These are phyloP conservation scores for Penicillium pulvis DNA, from an alignment of 495 filamentous ascomycete genomes.

Conservation along the genomic window DNA sequence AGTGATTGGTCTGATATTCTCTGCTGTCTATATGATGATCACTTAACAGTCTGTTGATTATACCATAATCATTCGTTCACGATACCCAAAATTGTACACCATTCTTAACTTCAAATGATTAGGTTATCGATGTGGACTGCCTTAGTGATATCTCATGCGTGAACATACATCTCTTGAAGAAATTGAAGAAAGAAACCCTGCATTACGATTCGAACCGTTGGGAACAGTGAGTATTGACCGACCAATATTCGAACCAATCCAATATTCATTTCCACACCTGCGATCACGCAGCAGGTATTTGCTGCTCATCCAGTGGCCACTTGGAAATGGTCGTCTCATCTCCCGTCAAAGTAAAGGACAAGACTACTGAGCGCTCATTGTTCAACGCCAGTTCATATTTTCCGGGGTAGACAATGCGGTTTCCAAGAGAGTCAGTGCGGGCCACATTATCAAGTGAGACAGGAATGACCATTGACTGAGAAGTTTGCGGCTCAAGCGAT, in stretches of 20 bases:
- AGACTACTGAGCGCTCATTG: slow-evolving; percentile 33
- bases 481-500: slow-evolving; percentile 41
- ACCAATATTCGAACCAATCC: background rate
- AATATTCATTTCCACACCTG: background rate
- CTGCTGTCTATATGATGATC: slow-evolving; percentile 20
- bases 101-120: background rate
- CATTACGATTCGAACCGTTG: background rate
- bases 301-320: slow-evolving; percentile 38
- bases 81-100: background rate
- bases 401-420: slow-evolving; percentile 66
- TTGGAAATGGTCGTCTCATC: slow-evolving; percentile 29
- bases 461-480: slow-evolving; percentile 41
- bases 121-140: background rate
- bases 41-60: background rate
- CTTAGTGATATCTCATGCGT: too few relatives aligned
- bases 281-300: slow-evolving; percentile 25
- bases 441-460: slow-evolving; percentile 61
- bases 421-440: slow-evolving; percentile 58
- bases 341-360: slow-evolving; percentile 35
- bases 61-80: background rate
- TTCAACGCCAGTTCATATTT: slow-evolving; percentile 63
- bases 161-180: too few relatives aligned
- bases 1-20: slow-evolving; percentile 8
- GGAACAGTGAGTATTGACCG: background rate
- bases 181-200: background rate